Evolutionary conservation across 768 basidiomycete species (phyloP), one percentile per base, ranked within the genome.

Genomic region (Daedalea quercina): DNA sequence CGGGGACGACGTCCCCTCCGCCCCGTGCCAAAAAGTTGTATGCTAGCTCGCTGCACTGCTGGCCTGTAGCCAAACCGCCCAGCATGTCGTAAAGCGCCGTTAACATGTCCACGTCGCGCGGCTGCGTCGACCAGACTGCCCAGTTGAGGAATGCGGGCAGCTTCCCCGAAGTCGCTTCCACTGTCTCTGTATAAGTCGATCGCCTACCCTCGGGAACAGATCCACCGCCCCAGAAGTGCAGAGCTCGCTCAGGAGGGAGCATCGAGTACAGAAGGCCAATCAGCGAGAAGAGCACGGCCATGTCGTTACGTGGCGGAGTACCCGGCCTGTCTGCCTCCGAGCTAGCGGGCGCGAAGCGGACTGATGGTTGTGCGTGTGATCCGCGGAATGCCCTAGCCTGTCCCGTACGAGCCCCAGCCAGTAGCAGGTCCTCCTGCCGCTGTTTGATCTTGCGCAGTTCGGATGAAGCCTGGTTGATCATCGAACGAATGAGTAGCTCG

Each of bases 81-180:
- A 96, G 71, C 94, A 94, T 94, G 60, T 94, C 89, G 64, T 91
- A 93, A 48, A 93, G 68, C 0, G 90, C 88, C 58, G 82, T 84
- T 37, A 85, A 75, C 81, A 91, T 84, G 1, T 79, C 79, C 6
- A 78, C 63, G 55, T 91, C 88, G 54, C 85, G 79, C 3, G 79
- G 74, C 52, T 90, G 83, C 1, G 89, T 88, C 1, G 87, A 87
- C 87, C 87, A 88, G 9, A 90, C 81, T 0, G 90, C 90, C 93
- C 92, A 95, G 53, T 91, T 88, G 45, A 95, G 70, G 66, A 95
- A 94, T 1, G 82, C 76, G 1, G 83, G 81, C 0, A 90, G 72
- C 54, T 83, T 79, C 1, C 79, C 82, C 23, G 77, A 68, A 1
- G 76, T 79, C n/a, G 77, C 73, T 60, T 91, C 89, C 0, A 77